Evolutionary conservation across 805 yeast genomes (phyloP).

Genomic region (Teunomyces cretensis): DNA sequence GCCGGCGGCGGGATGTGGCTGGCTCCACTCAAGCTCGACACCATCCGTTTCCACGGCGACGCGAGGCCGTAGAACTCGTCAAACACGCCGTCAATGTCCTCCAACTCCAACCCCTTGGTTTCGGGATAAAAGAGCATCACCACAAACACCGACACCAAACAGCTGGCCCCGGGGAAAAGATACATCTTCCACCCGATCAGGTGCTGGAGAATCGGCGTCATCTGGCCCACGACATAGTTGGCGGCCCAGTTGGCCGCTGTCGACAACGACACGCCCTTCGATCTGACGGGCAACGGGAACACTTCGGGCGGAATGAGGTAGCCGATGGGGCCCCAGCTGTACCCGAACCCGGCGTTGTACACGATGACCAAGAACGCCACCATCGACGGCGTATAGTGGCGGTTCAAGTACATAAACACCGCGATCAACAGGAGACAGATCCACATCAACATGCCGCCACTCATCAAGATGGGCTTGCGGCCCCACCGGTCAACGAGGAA

Average conservation of each 20-base stretch:
- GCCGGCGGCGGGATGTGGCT: not conserved
- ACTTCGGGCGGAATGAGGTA: conserved; percentile 46
- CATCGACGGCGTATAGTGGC: conserved; percentile 32
- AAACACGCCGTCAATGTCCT: conserved; percentile 40
- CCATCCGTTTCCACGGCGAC: conserved; percentile 12
- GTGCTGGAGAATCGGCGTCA: conserved; percentile 43
- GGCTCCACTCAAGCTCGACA: not conserved
- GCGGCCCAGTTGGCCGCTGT: conserved; percentile 48
- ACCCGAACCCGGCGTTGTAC: conserved; percentile 45
- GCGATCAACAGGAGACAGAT: conserved; percentile 34
- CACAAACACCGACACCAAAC: conserved; percentile 33
- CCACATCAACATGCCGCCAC: conserved; percentile 43
- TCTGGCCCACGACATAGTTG: conserved; percentile 45
- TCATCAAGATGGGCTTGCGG: conserved; percentile 42
- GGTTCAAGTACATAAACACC: conserved; percentile 31
- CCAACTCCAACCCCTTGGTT: conserved; percentile 45
- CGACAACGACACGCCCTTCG: conserved; percentile 45
- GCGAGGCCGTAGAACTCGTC: conserved; percentile 29
- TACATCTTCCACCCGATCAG: conserved; percentile 42
- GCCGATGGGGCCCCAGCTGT: conserved; percentile 48
- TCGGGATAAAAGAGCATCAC: conserved; percentile 42
- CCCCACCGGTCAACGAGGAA: conserved; percentile 48
- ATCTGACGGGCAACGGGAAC: conserved; percentile 41
- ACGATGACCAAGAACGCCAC: conserved; percentile 42
- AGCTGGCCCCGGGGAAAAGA: conserved; percentile 39